Percentiles rank a stretch among this genome's conserved stretches.
Evolutionary conservation across 2,329 filamentous ascomycete genomes (phyloP).

Genomic region (Botryotinia narcissicola): DNA sequence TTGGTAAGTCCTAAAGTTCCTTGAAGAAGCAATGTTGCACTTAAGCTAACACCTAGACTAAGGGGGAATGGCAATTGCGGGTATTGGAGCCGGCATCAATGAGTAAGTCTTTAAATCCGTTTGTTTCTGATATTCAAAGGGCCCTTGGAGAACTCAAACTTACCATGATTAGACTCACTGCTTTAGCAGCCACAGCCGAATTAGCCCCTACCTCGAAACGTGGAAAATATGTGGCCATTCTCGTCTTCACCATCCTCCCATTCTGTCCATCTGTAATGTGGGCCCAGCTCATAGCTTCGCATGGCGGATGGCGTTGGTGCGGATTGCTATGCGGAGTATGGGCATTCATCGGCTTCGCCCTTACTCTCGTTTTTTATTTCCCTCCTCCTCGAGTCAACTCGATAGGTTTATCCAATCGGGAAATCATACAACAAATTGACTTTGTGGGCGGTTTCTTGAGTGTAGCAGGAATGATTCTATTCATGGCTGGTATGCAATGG

Average conservation of each 20-base stretch:
- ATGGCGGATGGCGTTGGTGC: constrained; percentile 52
- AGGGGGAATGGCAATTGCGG: constrained; percentile 55
- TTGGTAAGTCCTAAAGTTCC: constrained; percentile 44
- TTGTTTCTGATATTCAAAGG: neutral
- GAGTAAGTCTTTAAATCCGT: constrained; percentile 41
- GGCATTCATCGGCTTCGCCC: constrained; percentile 50
- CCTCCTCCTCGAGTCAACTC: constrained; percentile 49
- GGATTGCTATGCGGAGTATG: constrained; percentile 54
- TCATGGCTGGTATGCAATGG: constrained; percentile 54
- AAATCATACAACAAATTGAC: constrained; percentile 48
- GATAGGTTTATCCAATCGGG: constrained; percentile 40
- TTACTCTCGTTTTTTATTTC: constrained; percentile 52
- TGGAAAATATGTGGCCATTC: constrained; percentile 56
- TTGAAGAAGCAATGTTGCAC: too few species aligned
- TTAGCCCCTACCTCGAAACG: constrained; percentile 65
- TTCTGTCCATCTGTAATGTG: constrained; percentile 61
- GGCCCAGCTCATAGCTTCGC: constrained; percentile 53
- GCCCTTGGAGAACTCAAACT: neutral
- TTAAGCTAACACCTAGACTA: neutral
- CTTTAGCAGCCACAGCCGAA: constrained; percentile 65
- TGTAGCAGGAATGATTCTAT: constrained; percentile 49
- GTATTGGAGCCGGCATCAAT: constrained; percentile 65
- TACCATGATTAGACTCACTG: constrained; percentile 56
- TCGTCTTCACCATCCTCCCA: constrained; percentile 59
- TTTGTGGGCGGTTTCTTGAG: constrained; percentile 51